These are phyloP conservation scores for Candida buenavistaensis DNA, from an alignment of 1,139 yeast species.

Conservation along the genomic window DNA sequence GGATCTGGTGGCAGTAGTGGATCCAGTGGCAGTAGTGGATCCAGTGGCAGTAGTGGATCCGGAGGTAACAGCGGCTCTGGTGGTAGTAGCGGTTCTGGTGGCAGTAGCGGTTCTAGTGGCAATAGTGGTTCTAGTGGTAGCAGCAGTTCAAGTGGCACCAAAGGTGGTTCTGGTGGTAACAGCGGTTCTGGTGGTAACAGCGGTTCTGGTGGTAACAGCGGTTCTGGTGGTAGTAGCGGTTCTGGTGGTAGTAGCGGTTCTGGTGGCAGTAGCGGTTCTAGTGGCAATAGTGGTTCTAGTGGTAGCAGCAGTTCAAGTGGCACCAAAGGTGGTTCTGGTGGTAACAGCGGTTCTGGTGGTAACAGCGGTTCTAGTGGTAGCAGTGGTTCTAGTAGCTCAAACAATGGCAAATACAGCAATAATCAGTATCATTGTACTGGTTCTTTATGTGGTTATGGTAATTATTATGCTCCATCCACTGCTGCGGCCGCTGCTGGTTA, in stretches of 20 bases:
- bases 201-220: background rate
- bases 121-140: background rate
- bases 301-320: background rate
- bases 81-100: background rate
- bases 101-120: background rate
- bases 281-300: background rate
- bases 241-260: background rate
- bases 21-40: conserved; percentile 1
- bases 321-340: background rate
- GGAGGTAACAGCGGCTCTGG: conserved; percentile 3
- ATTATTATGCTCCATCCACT: conserved; percentile 14
- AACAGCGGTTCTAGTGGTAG: background rate
- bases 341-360: background rate
- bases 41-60: background rate
- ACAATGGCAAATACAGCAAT: background rate
- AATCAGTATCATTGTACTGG: conserved; percentile 8
- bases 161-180: background rate
- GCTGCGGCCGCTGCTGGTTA: conserved; percentile 15
- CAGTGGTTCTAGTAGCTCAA: background rate
- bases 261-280: too few relatives aligned
- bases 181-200: background rate
- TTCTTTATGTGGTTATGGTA: conserved; percentile 13
- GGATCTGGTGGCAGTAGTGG: too few relatives aligned
- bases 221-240: background rate
- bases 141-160: background rate